These are phyloP conservation scores for Epichloe glyceriae DNA, from an alignment of 2,329 filamentous ascomycete species.

Conservation along the genomic window DNA sequence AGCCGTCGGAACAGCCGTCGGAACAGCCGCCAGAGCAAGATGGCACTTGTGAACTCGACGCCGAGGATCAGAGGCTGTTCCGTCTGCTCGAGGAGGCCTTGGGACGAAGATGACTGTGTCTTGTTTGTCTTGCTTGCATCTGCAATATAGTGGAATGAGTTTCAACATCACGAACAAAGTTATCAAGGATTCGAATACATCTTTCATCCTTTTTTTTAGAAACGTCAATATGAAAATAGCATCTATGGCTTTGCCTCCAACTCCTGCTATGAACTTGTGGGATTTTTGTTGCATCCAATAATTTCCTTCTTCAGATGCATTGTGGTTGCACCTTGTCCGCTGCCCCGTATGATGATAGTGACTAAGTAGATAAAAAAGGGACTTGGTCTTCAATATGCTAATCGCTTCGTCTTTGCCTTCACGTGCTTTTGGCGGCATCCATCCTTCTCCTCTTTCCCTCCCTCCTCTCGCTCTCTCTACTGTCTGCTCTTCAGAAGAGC, in stretches of 20 bases:
- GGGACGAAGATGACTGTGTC: too few species aligned
- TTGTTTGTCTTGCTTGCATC: too few species aligned
- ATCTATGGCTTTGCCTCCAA: slow-evolving; percentile 2
- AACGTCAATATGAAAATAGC: neutral
- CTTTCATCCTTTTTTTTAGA: neutral
- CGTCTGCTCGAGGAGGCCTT: too few species aligned
- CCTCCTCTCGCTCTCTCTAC: slow-evolving; percentile 7
- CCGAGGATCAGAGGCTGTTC: neutral
- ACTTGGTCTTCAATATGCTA: neutral
- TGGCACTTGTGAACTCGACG: neutral
- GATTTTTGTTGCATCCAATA: neutral
- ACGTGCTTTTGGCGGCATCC: neutral
- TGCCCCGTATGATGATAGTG: neutral
- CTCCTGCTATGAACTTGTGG: neutral
- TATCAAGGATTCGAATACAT: neutral
- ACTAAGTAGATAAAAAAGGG: neutral
- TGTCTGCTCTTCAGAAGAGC: slow-evolving; percentile 37
- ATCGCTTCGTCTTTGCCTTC: neutral
- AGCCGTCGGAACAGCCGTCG: neutral
- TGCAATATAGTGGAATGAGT: too few species aligned
- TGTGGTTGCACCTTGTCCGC: neutral
- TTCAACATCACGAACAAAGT: too few species aligned
- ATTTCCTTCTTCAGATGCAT: neutral
- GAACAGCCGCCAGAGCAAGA: neutral
- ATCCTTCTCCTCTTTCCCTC: neutral